These are phyloP conservation scores for Trypanosoma scelopori DNA, from an alignment of 208 protist genomes.

Conservation along the genomic window DNA sequence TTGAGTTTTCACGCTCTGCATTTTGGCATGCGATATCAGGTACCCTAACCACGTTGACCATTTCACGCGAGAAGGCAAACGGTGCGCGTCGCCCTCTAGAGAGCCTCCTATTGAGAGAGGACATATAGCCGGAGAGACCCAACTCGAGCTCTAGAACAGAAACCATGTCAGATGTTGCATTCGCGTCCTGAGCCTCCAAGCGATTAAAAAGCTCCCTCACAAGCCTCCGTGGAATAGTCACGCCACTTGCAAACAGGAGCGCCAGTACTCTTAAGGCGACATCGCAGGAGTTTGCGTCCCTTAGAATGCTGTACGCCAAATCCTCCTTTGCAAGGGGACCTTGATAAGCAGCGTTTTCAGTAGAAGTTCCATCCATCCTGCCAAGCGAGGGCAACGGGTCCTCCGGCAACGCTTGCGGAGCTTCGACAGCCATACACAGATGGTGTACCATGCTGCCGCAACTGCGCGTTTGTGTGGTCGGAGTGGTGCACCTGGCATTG, in stretches of 20 bases:
- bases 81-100: neutral
- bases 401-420: neutral
- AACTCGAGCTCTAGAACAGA: constrained; percentile 24
- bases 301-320: constrained; percentile 15
- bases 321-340: constrained; percentile 14
- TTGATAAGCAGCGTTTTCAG: neutral
- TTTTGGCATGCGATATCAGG: neutral
- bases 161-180: constrained; percentile 9
- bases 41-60: neutral
- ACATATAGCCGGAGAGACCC: constrained; percentile 7
- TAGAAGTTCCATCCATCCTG: neutral
- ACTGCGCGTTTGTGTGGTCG: neutral
- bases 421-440: neutral
- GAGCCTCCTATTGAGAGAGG: neutral
- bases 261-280: constrained; percentile 15
- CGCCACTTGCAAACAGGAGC: constrained; percentile 21
- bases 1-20: neutral
- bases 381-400: neutral
- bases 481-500: neutral
- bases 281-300: constrained; percentile 7
- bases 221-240: constrained; percentile 23
- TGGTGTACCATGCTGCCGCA: neutral
- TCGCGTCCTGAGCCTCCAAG: constrained; percentile 3
- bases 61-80: neutral
- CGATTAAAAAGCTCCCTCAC: constrained; percentile 11